Percentiles rank a stretch among this genome's conserved stretches.
These are phyloP conservation scores for Galeopsis tetrahit DNA, from an alignment of 257 asterid species.

Conservation along the genomic window DNA sequence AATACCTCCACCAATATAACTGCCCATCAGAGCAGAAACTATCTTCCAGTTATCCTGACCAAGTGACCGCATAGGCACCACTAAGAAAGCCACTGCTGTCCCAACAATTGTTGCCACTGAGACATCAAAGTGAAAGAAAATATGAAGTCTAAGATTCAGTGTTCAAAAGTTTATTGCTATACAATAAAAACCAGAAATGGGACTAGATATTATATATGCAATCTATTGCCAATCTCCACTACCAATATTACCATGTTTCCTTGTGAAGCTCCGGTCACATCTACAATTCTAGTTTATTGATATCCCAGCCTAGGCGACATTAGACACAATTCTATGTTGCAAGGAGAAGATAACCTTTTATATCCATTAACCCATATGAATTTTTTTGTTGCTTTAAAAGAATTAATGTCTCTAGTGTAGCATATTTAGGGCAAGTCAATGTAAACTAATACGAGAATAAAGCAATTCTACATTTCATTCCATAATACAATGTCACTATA, in stretches of 20 bases:
- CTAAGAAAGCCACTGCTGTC: conserved; percentile 70
- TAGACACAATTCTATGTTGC: too few relatives aligned
- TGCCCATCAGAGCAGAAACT: conserved; percentile 91
- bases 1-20: conserved; percentile 91
- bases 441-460: too few relatives aligned
- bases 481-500: too few relatives aligned
- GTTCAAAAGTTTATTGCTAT: not conserved
- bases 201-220: not conserved
- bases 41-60: conserved; percentile 88
- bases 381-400: too few relatives aligned
- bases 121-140: conserved; percentile 28
- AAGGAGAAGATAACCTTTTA: too few relatives aligned
- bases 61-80: conserved; percentile 84
- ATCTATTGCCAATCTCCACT: conserved; percentile 19
- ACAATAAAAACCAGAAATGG: not conserved
- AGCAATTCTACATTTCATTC: too few relatives aligned
- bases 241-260: conserved; percentile 18
- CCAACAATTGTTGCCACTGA: conserved; percentile 79
- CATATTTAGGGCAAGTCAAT: too few relatives aligned
- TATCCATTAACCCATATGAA: too few relatives aligned
- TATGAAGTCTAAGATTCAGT: not conserved
- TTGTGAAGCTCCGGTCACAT: too few relatives aligned
- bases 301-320: too few relatives aligned
- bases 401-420: too few relatives aligned
- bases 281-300: too few relatives aligned